Evolutionary conservation across 805 yeast species (phyloP), one percentile per base, ranked within the genome.

Genomic region (Lachancea dasiensis): DNA sequence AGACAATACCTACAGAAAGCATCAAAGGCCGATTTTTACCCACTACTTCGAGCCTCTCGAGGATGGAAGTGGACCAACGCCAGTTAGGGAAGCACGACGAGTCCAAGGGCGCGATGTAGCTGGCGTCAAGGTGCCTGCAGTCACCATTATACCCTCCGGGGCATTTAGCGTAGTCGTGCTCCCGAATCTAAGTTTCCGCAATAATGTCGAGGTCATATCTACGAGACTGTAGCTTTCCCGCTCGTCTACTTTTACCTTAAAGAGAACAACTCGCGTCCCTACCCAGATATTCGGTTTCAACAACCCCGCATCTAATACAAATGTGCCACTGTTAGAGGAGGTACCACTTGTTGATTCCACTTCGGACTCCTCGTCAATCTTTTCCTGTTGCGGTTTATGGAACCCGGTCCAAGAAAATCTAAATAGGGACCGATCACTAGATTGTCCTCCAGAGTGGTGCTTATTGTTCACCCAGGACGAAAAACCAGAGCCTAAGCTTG

Each of bases 401-500:
- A 51, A 55, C 6, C 54, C 56, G n/a, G 51, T 45, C 71, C 72
- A 45, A 52, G 68, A 50, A 34, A 56, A 52, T 24, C 49, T 46
- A 33, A 56, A 52, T 85, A 77, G 17, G 68, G 52, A 37, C 3
- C 40, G 29, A 15, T 63, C 27, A 74, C 70, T 95, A 95, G 85
- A 4, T 62, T 55, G 47, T 84, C 80, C 41, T 55, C 65, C 44
- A 1, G 84, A 84, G 14, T 76, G 70, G 84, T 85, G 76, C 0
- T 74, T 64, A 31, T 65, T 53, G 21, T 64, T 62, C 27, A 79
- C 51, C 3, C 79, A 69, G 3, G 73, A 67, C 43, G 71, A 70
- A 25, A 60, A 58, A 0, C 79, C 75, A 22, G 67, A 58, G 44
- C 80, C 79, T 11, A 74, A 72, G 31, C 67, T 69, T 1, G 81